phyloP scores from a whole-genome alignment of 2,329 filamentous ascomycete genomes.

The Aureobasidium musti region DNA sequence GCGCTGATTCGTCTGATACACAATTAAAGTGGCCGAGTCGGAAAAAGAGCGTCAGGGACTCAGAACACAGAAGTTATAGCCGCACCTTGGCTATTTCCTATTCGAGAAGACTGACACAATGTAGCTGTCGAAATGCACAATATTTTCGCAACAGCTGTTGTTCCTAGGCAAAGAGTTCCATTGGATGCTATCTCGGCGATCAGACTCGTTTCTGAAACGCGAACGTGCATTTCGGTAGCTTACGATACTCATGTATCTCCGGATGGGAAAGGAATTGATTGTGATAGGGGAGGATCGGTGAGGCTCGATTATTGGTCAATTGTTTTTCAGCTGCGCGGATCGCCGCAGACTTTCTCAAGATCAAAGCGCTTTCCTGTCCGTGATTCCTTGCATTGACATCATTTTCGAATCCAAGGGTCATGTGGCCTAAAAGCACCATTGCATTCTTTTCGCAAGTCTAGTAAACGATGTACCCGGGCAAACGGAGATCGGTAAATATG shows the following conservation, averaged over 20 bases:
- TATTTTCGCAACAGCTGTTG: too few relatives aligned
- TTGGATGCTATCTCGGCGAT: too few relatives aligned
- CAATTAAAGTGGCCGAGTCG: constrained; percentile 4
- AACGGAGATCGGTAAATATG: constrained; percentile 2
- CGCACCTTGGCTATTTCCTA: neutral
- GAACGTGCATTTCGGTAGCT: too few relatives aligned
- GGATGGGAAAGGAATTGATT: too few relatives aligned
- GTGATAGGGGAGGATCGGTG: neutral
- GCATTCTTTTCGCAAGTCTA: neutral
- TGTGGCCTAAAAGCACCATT: constrained; percentile 6
- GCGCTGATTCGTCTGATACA: constrained; percentile 4
- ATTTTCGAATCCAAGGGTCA: neutral
- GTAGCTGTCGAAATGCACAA: neutral
- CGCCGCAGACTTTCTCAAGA: constrained; percentile 2
- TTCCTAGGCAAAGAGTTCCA: too few relatives aligned
- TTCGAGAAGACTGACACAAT: neutral
- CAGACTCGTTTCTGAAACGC: too few relatives aligned
- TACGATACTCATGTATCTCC: too few relatives aligned
- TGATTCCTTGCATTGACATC: constrained; percentile 11
- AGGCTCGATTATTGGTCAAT: neutral
- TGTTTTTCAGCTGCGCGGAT: constrained; percentile 9
- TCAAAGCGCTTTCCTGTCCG: neutral
- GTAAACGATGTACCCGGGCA: neutral
- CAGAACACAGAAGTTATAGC: neutral
- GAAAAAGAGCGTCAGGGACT: constrained; percentile 1